These are phyloP conservation scores for Neurospora sp. DNA, from an alignment of 495 filamentous ascomycete genomes.

Conservation along the genomic window DNA sequence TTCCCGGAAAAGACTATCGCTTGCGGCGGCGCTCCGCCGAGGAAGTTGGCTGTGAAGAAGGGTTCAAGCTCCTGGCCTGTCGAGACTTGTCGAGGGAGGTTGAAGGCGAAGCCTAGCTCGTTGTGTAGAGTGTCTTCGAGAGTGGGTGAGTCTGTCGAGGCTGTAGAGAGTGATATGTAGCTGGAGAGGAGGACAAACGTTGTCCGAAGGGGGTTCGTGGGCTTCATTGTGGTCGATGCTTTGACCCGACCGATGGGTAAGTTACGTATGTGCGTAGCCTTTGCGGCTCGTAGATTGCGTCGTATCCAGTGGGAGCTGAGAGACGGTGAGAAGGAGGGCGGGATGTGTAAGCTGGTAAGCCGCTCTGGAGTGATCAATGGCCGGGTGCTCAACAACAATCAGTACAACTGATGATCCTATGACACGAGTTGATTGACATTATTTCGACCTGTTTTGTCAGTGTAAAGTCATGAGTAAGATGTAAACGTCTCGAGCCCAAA, in stretches of 20 bases:
- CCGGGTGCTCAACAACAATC: too few relatives aligned
- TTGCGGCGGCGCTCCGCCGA: conserved; percentile 16
- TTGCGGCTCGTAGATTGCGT: too few relatives aligned
- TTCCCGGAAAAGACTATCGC: conserved; percentile 29
- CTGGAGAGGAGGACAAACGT: not conserved
- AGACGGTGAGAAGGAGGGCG: too few relatives aligned
- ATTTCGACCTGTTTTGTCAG: too few relatives aligned
- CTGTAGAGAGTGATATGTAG: not conserved
- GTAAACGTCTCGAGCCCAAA: too few relatives aligned
- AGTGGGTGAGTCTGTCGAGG: conserved; percentile 2
- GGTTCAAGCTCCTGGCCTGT: conserved; percentile 15
- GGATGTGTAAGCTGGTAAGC: too few relatives aligned
- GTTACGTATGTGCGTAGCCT: too few relatives aligned
- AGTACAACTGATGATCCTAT: too few relatives aligned
- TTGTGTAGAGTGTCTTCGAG: conserved; percentile 5
- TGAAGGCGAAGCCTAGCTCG: conserved; percentile 13
- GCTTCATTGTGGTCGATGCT: not conserved
- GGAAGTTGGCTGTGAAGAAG: conserved; percentile 10
- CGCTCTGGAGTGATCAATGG: too few relatives aligned
- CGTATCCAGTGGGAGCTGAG: too few relatives aligned
- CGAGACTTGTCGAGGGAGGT: conserved; percentile 9
- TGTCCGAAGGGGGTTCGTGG: not conserved
- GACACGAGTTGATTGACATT: not conserved
- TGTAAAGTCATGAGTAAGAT: too few relatives aligned
- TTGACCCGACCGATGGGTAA: too few relatives aligned